Base-by-base conservation (phyloP, 164 flowering plant species). In the Cinnamomum micranthum region DNA sequence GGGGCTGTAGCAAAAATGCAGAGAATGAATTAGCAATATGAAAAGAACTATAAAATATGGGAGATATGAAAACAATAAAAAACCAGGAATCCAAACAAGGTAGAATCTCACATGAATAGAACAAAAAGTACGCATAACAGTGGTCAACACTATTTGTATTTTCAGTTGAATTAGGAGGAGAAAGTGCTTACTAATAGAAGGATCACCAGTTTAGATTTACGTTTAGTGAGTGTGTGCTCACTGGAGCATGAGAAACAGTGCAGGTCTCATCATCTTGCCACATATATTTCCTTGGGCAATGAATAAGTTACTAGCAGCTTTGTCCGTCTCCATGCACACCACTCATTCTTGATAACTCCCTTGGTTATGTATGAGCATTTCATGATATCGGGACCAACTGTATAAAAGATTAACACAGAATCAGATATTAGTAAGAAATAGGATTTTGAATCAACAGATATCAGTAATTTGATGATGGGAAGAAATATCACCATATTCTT, bases 371-470 rank as follows among this genome's bases (percentile, higher is more conserved):
- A 78, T 19, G 67, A 91, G 82, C 63, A 80, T 89, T 55, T 86
- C 84, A 79, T 88, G 93, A 92, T 65, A 82, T 96, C 99, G 28
- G 91, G 80, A 69, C 99, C 97, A 87, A 92, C 99, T 96, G 88
- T 83, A 84, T 72, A 77, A 83, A 55, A 69, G 51, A 81, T 73
- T 27, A 77, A 62, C n/a, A n/a, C 47, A 71, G 68, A 75, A 67
- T 68, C 10, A 76, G 66, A 2, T 68, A 22, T 35, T 27, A 22
- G 4, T 22, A 33, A n/a, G 20, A 19, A n/a, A 12, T 19, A 65
- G 17, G 19, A 76, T 51, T 67, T 65, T 65, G 47, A 28, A 62
- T 25, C 50, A 13, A n/a, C 25, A 20, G 1, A 17, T 20, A 25
- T 64, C 17, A 52, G 35, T 60, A 58, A 74, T 23, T 66, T 33